phyloP scores from a whole-genome alignment of 2,329 filamentous ascomycete genomes.

The Exophiala sideris region DNA sequence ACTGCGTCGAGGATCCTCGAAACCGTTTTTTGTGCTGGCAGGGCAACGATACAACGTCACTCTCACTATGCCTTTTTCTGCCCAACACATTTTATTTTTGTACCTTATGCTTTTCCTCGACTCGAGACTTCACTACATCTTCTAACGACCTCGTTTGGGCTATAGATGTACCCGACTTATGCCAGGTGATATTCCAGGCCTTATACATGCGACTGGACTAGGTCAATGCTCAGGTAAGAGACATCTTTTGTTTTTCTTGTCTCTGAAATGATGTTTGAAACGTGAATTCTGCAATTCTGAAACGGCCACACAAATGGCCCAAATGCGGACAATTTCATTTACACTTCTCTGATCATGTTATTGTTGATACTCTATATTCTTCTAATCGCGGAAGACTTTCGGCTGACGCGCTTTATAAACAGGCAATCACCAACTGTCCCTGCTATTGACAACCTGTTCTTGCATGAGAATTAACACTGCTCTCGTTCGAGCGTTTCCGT shows the following conservation, averaged over 20 bases:
- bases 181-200: too few species aligned
- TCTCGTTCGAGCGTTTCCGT: too few species aligned
- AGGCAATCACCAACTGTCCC: too few species aligned
- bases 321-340: conserved; percentile 19
- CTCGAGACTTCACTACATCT: not conserved
- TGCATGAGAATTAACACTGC: too few species aligned
- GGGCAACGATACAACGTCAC: not conserved
- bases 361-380: not conserved
- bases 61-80: not conserved
- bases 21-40: not conserved
- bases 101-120: not conserved
- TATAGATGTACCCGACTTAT: too few species aligned
- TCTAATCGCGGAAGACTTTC: too few species aligned
- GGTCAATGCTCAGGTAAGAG: not conserved
- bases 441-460: too few species aligned
- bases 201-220: not conserved
- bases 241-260: not conserved
- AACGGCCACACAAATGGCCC: conserved; percentile 1
- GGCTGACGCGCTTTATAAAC: too few species aligned
- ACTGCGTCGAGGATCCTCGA: not conserved
- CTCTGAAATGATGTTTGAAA: conserved; percentile 17
- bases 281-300: conserved; percentile 27
- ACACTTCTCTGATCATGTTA: conserved; percentile 14
- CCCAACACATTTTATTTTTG: not conserved
- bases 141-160: too few species aligned